Evolutionary conservation across 805 yeast species (phyloP).

Genomic region (Saccharomycopsis sp.): DNA sequence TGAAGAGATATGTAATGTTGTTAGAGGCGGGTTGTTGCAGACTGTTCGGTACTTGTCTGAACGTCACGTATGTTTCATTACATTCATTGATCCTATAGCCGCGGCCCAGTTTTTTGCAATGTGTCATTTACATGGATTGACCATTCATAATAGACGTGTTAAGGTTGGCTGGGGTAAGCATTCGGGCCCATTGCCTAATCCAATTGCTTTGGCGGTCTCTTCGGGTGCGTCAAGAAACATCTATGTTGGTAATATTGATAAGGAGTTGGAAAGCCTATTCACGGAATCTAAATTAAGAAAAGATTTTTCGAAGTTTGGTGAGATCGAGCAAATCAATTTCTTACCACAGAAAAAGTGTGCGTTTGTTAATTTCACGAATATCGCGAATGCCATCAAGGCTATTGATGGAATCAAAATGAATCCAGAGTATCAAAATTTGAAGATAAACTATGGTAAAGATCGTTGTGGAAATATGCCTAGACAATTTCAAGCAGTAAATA

Average conservation of each 20-base stretch:
- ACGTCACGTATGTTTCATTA: constrained; percentile 70
- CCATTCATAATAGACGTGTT: constrained; percentile 78
- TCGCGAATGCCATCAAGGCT: constrained; percentile 86
- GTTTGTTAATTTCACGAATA: constrained; percentile 85
- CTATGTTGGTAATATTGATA: constrained; percentile 69
- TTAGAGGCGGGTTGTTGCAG: constrained; percentile 73
- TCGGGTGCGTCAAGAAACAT: constrained; percentile 93
- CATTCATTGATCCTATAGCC: constrained; percentile 93
- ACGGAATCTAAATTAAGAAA: constrained; percentile 55
- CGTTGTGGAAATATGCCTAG: constrained; percentile 93
- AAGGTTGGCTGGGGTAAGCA: constrained; percentile 98
- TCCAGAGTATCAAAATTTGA: constrained; percentile 59
- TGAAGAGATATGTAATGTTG: constrained; percentile 78
- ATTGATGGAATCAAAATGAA: constrained; percentile 83
- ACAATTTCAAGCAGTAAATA: constrained; percentile 36
- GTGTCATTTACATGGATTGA: constrained; percentile 83
- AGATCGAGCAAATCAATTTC: constrained; percentile 90
- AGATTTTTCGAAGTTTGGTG: constrained; percentile 81
- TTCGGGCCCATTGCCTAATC: constrained; percentile 84
- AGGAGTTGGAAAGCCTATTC: constrained; percentile 35
- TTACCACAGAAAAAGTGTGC: constrained; percentile 81
- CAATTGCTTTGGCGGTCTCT: constrained; percentile 81
- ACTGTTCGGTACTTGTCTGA: constrained; percentile 44
- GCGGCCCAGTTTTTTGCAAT: constrained; percentile 96
- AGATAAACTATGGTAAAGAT: constrained; percentile 89